Base-by-base conservation (phyloP, 768 basidiomycete genomes). In the Cubamyces sp. region DNA sequence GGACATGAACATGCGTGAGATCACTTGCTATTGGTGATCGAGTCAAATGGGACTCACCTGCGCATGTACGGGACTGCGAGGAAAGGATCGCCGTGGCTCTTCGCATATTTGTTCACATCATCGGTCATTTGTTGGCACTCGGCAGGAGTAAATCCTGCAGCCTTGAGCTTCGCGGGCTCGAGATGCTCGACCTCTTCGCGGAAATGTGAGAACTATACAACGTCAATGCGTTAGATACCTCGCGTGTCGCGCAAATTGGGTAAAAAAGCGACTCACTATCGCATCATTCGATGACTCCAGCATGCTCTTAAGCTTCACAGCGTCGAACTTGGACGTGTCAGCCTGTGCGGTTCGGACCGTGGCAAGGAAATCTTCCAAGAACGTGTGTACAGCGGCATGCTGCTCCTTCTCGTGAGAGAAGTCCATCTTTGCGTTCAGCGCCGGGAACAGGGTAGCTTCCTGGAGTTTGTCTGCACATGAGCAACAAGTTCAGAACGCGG, bases 161-260 rank as follows among this genome's bases (percentile, higher is more conserved):
- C 48, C 14, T 69, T 71, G 54, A 80, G 37, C 19, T 75, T 75
- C 26, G 69, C 61, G 1, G 73, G 68, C 1, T 69, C 64, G 34
- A 80, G 61, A 54, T 78, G 75, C 42, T 62, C 68, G 7, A 79
- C 68, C 54, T 79, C 78, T 23, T 78, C 74, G 61, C 76, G 74
- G 12, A 80, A 58, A 62, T 79, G 77, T 7, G 64, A 54, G 61
- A 71, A 78, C 77, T 78, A 30, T 19, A 51, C 19, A 3, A 25
- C 11, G 37, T 23, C 16, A 39, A 7, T 34, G 5, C 1, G 34
- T 34, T 34, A 34, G 34, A 34, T 34, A 11, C 34, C 34, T 34
- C 34, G n/a, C 9, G 6, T 5, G 5, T 11, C 34, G 9, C 34
- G 11, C 9, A 6, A 1, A 9, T 34, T 34, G 9, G 34, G 9